Evolutionary conservation across 352 stramenopile species (phyloP), one percentile per base, ranked within the genome.

Genomic region (Phytopythium boreale): DNA sequence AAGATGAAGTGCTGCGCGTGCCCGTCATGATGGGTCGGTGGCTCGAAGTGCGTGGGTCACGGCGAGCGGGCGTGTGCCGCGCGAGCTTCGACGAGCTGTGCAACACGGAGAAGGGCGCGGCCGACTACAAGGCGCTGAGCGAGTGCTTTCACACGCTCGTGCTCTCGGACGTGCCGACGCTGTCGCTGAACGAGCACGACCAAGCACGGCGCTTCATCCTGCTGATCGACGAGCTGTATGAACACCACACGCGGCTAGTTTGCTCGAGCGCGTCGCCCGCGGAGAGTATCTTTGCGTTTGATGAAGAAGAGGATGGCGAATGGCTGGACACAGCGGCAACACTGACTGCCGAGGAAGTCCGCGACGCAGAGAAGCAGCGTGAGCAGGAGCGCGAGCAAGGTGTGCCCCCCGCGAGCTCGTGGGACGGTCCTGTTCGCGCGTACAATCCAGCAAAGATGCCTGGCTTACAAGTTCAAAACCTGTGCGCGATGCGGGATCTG

Each of bases 171-270:
- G 89, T 99, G 66, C 95, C 96, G 5, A 58, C 72, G 15, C 67
- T 98, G 15, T 85, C 83, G 15, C 87, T 98, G 75, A 72, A 84
- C 17, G 72, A 93, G 44, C 93, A 98, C 62, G 91, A 99, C 70
- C 78, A 90, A 68, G 88, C 93, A n/a, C 79, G 97, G 34, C 87
- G 97, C 47, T 99, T 99, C 75, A 98, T 99, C 70, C 89, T 97
- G 51, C 79, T 99, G 2, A 82, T 99, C 51, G 97, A 99, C 70
- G 95, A 99, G 75, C 71, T 99, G 53, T 99, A 99, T 64, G 96
- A 99, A 71, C 87, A 89, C 49, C 76, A 73, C 39, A 87, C 82
- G 15, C 65, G 76, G 1, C 66, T 95, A 14, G 58, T 95, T 0
- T 74, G 81, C 60, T 89, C 85, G 2, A 79, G 82, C 7, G 72